A percentile compares a stretch with the other conserved stretches of the same genome.
Evolutionary conservation across 140 eudicot genomes (phyloP).

Genomic region (Oenanthe javanica): DNA sequence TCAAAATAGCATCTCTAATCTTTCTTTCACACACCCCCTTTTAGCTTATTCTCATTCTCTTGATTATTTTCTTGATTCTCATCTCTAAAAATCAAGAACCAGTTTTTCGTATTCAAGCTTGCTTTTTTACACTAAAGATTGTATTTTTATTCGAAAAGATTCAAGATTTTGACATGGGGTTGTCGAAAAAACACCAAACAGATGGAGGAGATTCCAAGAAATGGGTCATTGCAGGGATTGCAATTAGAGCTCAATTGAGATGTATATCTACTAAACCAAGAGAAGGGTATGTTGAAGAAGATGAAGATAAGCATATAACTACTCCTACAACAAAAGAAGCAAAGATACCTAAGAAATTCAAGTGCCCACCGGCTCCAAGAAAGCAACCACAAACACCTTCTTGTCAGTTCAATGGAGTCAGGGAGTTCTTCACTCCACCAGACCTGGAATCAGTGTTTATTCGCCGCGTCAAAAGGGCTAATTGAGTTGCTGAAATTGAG

Average conservation of each 20-base stretch:
- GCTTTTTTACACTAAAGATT: neutral
- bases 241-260: conserved; percentile 34
- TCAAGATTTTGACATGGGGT: conserved; percentile 33
- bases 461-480: conserved; percentile 24
- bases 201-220: conserved; percentile 37
- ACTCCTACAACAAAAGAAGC: conserved; percentile 52
- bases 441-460: conserved; percentile 56
- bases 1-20: neutral
- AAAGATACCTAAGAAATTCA: conserved; percentile 30
- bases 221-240: conserved; percentile 55
- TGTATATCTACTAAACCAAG: conserved; percentile 33
- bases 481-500: neutral
- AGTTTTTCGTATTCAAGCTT: neutral
- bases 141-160: neutral
- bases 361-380: conserved; percentile 58
- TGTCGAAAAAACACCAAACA: conserved; percentile 40
- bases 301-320: conserved; percentile 21
- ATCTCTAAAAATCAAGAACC: neutral
- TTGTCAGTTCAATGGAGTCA: conserved; percentile 19
- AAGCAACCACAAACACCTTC: conserved; percentile 37
- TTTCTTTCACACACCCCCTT: neutral
- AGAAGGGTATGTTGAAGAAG: conserved; percentile 20
- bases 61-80: neutral
- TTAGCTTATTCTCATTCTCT: conserved; percentile 8
- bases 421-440: conserved; percentile 53